A percentile compares a stretch with the other conserved stretches of the same genome.
Conservation (phyloP, 148 eudicot species). For the Tetragonia tetragonoides region DNA sequence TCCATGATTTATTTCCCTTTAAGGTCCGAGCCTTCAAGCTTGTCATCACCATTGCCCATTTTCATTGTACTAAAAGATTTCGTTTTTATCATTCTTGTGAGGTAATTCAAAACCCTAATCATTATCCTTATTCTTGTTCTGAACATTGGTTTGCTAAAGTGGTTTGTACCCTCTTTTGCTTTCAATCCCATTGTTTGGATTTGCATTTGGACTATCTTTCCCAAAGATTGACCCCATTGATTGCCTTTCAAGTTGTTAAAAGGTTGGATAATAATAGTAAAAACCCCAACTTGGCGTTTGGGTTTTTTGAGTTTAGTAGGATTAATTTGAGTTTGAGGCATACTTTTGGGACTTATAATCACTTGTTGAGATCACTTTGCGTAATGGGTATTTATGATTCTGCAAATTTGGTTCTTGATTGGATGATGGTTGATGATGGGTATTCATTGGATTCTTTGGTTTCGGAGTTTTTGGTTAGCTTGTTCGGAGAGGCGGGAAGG, state of each 20-base stretch:
- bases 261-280: conserved; percentile 30
- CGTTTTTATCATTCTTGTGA: conserved; percentile 9
- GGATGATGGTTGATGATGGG: conserved; percentile 59
- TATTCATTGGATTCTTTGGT: conserved; percentile 35
- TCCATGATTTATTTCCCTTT: too few relatives aligned
- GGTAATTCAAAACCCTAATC: conserved; percentile 18
- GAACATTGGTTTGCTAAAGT: conserved; percentile 67
- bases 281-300: conserved; percentile 60
- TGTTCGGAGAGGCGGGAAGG: conserved; percentile 47
- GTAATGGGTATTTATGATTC: conserved; percentile 48
- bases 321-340: conserved; percentile 49
- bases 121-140: not conserved
- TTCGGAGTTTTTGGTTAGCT: conserved; percentile 40
- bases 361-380: conserved; percentile 60
- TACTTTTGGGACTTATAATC: conserved; percentile 39
- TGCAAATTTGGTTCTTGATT: conserved; percentile 54
- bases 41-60: too few relatives aligned
- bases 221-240: conserved; percentile 38
- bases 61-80: conserved; percentile 7
- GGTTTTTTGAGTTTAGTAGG: conserved; percentile 52
- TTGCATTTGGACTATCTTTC: conserved; percentile 47
- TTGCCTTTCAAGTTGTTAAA: conserved; percentile 55
- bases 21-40: too few relatives aligned
- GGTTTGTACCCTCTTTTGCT: conserved; percentile 54
- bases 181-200: conserved; percentile 36